phyloP scores from a whole-genome alignment of 306 rosid genomes.

The Vigna mungo region DNA sequence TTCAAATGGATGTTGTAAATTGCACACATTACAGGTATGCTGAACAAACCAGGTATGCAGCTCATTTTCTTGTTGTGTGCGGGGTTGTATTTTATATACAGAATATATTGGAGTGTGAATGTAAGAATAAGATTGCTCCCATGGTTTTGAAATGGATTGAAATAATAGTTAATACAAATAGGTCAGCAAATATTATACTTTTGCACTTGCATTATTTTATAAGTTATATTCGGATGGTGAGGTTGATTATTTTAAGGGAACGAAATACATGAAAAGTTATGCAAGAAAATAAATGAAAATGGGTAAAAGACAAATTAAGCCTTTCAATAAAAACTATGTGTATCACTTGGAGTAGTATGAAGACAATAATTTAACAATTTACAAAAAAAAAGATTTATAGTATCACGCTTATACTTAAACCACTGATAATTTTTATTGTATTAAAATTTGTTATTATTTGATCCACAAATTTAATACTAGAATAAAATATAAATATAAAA shows the following conservation, averaged over 20 bases:
- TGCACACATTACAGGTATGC: neutral
- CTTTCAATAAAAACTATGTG: neutral
- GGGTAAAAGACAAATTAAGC: neutral
- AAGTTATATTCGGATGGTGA: neutral
- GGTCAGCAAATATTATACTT: slow-evolving; percentile 21
- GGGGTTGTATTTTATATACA: neutral
- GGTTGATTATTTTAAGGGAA: neutral
- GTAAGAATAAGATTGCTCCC: neutral
- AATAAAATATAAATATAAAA: neutral
- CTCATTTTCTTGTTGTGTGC: neutral
- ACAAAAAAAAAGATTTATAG: neutral
- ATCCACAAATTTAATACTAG: neutral
- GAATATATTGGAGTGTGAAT: neutral
- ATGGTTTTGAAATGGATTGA: slow-evolving; percentile 7
- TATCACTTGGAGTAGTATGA: neutral
- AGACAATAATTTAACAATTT: neutral
- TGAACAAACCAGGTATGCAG: neutral
- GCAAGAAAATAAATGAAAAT: neutral
- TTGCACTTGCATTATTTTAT: slow-evolving; percentile 1
- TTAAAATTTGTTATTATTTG: neutral
- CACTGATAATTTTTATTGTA: neutral
- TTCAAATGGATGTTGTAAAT: neutral
- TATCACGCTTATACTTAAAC: neutral
- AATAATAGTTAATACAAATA: slow-evolving; percentile 11
- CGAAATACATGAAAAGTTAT: neutral